A percentile compares a stretch with the other conserved stretches of the same genome.
Conservation (phyloP, 192 early-diverging fungal genomes). For the Linderina pennispora region DNA sequence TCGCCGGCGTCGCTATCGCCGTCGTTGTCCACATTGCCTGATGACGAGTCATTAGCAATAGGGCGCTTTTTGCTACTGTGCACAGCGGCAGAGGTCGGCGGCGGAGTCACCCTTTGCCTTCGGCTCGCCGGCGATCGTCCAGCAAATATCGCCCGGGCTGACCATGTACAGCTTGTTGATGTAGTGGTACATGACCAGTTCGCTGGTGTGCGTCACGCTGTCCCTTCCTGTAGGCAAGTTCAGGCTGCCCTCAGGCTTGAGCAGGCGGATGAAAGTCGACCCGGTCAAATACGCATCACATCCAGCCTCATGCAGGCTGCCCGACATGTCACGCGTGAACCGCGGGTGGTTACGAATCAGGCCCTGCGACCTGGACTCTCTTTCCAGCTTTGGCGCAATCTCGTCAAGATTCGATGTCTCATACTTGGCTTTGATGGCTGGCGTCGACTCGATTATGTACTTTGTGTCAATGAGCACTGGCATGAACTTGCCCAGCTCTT, state of each 20-base stretch:
- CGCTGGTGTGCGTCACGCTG: constrained; percentile 6
- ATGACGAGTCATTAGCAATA: too few species aligned
- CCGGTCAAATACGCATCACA: constrained; percentile 93
- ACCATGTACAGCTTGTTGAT: constrained; percentile 31
- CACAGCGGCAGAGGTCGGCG: too few species aligned
- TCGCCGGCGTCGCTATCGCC: too few species aligned
- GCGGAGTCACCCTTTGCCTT: not conserved
- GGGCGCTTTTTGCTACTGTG: too few species aligned
- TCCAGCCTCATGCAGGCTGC: constrained; percentile 81
- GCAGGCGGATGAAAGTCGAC: constrained; percentile 64
- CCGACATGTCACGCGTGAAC: constrained; percentile 45
- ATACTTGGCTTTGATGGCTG: constrained; percentile 19
- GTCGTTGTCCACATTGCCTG: too few species aligned
- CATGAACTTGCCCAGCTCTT: constrained; percentile 47
- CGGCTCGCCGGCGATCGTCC: not conserved
- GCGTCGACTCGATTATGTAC: constrained; percentile 43
- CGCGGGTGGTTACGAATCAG: constrained; percentile 43
- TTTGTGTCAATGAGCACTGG: constrained; percentile 45
- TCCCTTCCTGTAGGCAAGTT: constrained; percentile 4
- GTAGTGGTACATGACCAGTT: constrained; percentile 37
- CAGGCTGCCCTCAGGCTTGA: constrained; percentile 33
- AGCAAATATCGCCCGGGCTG: constrained; percentile 5
- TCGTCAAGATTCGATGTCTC: constrained; percentile 37
- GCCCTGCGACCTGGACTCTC: constrained; percentile 2
- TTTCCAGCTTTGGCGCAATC: constrained; percentile 28